phyloP scores from a whole-genome alignment of 805 yeast species.

The Metschnikowia shivogae region DNA sequence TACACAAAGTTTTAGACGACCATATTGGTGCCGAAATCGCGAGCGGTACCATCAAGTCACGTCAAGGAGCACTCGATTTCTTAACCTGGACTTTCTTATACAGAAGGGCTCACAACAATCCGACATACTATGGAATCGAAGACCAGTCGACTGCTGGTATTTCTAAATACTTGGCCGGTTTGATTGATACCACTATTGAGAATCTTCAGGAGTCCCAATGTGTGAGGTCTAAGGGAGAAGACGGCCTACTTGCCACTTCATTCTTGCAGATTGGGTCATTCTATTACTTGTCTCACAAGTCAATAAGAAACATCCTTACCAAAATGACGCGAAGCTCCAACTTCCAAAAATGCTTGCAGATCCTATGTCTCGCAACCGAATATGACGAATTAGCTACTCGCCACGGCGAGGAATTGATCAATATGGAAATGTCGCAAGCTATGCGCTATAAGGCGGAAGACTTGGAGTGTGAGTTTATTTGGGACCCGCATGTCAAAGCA shows the following conservation, averaged over 20 bases:
- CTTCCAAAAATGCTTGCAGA: constrained; percentile 60
- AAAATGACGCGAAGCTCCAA: constrained; percentile 15
- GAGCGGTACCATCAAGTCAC: constrained; percentile 58
- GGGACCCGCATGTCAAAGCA: constrained; percentile 86
- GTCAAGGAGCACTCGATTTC: constrained; percentile 72
- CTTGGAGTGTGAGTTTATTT: constrained; percentile 57
- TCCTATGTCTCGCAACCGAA: constrained; percentile 64
- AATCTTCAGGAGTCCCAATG: constrained; percentile 73
- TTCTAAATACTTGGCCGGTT: constrained; percentile 51
- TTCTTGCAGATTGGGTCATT: constrained; percentile 82
- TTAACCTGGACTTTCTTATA: constrained; percentile 73
- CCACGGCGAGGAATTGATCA: constrained; percentile 82
- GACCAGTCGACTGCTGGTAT: constrained; percentile 56
- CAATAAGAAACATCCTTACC: constrained; percentile 52
- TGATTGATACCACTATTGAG: constrained; percentile 66
- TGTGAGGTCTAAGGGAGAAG: constrained; percentile 46
- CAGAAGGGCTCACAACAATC: constrained; percentile 72
- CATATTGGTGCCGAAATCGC: constrained; percentile 80
- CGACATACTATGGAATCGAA: constrained; percentile 70
- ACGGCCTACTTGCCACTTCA: constrained; percentile 64
- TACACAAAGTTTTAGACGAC: constrained; percentile 72
- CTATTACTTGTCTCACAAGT: constrained; percentile 88
- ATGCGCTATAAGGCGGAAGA: constrained; percentile 60
- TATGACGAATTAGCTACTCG: constrained; percentile 86
- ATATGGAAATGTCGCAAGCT: constrained; percentile 49